Percentiles rank a stretch among this genome's conserved stretches.
Evolutionary conservation across 164 flowering plant genomes (phyloP).

Genomic region (Macadamia integrifolia): DNA sequence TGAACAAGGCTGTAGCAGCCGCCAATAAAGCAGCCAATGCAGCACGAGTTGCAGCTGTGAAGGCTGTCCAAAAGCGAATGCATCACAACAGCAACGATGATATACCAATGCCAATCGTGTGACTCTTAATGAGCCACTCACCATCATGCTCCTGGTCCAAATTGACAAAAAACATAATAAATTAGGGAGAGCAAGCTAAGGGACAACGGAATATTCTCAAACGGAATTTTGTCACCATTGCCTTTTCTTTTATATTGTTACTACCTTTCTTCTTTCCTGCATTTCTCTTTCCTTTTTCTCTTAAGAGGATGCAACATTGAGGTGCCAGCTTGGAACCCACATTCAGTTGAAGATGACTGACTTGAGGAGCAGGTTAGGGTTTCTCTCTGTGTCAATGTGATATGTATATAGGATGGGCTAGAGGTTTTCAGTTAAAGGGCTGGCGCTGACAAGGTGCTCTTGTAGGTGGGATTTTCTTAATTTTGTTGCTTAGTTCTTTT

Average conservation of each 20-base stretch:
- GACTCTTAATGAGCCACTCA: conserved; percentile 4
- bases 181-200: conserved; percentile 1
- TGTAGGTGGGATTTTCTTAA: neutral
- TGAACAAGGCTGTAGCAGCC: conserved; percentile 65
- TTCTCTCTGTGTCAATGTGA: neutral
- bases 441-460: neutral
- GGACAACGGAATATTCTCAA: neutral
- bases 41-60: conserved; percentile 92
- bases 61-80: conserved; percentile 75
- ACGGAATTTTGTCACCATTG: conserved; percentile 1
- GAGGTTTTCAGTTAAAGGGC: neutral
- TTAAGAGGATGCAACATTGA: conserved; percentile 7
- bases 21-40: conserved; percentile 95
- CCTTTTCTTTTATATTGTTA: neutral
- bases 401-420: conserved; percentile 5
- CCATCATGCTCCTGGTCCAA: neutral
- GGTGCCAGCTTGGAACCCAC: conserved; percentile 31
- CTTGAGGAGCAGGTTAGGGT: conserved; percentile 27
- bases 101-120: conserved; percentile 21
- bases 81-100: conserved; percentile 26
- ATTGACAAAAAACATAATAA: neutral
- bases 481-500: neutral
- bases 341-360: conserved; percentile 16
- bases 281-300: neutral
- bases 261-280: neutral